Percentiles rank a stretch among this genome's conserved stretches.
Evolutionary conservation across 352 stramenopile species (phyloP).

Genomic region (Lagenidium giganteum): DNA sequence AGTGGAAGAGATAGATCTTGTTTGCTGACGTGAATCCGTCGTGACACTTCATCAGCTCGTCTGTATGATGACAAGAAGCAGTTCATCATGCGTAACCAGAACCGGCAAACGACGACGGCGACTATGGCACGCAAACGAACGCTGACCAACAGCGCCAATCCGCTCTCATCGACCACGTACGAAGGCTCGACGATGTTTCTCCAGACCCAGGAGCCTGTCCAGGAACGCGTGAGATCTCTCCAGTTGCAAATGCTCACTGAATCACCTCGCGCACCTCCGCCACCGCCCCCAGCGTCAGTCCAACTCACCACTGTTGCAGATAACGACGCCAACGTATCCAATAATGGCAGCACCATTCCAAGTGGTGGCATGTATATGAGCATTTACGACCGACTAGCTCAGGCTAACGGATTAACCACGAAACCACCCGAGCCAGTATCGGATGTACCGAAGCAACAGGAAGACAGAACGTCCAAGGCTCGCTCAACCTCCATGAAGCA

Average conservation of each 20-base stretch:
- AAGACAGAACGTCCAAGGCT: too few species aligned
- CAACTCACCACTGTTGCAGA: background rate
- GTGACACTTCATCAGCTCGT: conserved; percentile 26
- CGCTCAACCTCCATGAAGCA: too few species aligned
- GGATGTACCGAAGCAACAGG: too few species aligned
- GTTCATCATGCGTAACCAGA: conserved; percentile 58
- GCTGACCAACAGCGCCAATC: too few species aligned
- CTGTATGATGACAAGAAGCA: conserved; percentile 82
- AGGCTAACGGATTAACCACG: conserved; percentile 30
- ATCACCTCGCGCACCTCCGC: background rate
- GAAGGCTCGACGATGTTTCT: too few species aligned
- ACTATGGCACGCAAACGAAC: too few species aligned
- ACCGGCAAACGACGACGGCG: conserved; percentile 21
- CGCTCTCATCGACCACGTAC: too few species aligned
- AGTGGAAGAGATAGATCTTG: background rate
- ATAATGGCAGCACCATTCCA: too few species aligned
- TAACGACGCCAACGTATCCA: too few species aligned
- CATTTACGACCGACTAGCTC: conserved; percentile 57
- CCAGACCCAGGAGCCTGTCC: conserved; percentile 26
- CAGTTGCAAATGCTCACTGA: conserved; percentile 10
- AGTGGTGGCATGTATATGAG: conserved; percentile 44
- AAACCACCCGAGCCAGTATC: too few species aligned
- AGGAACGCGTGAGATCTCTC: conserved; percentile 25
- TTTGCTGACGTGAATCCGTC: background rate
- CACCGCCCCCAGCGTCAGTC: conserved; percentile 7